phyloP scores from a whole-genome alignment of 768 basidiomycete genomes.

The Phylloporus arenicola region DNA sequence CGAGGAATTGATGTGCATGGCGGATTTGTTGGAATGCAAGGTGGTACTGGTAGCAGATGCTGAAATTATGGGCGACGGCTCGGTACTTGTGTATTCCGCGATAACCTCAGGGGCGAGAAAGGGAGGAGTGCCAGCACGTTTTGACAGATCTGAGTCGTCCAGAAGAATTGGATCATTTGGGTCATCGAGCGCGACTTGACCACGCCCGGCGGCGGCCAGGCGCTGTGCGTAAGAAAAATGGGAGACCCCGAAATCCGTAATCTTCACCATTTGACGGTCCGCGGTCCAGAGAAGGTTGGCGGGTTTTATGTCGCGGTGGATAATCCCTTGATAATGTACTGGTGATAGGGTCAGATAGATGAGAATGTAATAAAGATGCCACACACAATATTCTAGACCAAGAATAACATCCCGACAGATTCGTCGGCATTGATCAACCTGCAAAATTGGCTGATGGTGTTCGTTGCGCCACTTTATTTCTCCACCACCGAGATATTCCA shows the following conservation, averaged over 20 bases:
- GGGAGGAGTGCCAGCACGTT: constrained; percentile 90
- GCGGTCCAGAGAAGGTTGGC: constrained; percentile 91
- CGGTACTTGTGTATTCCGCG: constrained; percentile 48
- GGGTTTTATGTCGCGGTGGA: constrained; percentile 99
- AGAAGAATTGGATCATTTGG: constrained; percentile 60
- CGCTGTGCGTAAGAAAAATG: constrained; percentile 90
- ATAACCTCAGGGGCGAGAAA: constrained; percentile 97
- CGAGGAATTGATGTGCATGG: constrained; percentile 27
- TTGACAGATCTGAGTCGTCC: constrained; percentile 82
- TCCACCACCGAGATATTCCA: constrained; percentile 95
- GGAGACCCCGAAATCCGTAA: constrained; percentile 96
- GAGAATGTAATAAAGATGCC: constrained; percentile 8
- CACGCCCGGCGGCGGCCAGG: constrained; percentile 55
- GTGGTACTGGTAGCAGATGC: constrained; percentile 29
- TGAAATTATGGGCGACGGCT: constrained; percentile 30
- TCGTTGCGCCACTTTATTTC: constrained; percentile 86
- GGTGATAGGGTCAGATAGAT: constrained; percentile 6
- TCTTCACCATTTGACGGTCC: constrained; percentile 88
- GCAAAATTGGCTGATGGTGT: constrained; percentile 65
- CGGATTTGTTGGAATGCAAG: constrained; percentile 26
- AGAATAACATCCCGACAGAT: constrained; percentile 92
- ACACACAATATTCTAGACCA: constrained; percentile 92
- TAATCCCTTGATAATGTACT: constrained; percentile 98
- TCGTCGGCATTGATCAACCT: constrained; percentile 74
- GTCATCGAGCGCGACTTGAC: constrained; percentile 35